phyloP scores from a whole-genome alignment of 352 stramenopile species.

The Thalassiosira livingstoniorum region DNA sequence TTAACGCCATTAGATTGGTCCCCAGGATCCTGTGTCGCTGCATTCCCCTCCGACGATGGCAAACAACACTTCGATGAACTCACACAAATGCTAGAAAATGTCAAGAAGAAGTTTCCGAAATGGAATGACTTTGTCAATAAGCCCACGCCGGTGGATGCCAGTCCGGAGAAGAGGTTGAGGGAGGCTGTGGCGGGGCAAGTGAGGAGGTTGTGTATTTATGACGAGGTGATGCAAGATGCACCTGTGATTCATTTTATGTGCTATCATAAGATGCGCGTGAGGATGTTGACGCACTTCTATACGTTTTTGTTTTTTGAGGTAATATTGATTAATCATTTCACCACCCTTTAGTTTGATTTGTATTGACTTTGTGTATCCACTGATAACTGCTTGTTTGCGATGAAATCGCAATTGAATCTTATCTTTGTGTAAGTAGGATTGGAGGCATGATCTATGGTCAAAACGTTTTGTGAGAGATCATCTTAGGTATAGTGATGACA shows the following conservation, averaged over 20 bases:
- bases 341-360: background rate
- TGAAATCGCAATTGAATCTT: constrained; percentile 35
- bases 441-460: constrained; percentile 80
- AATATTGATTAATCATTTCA: background rate
- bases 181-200: constrained; percentile 61
- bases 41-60: constrained; percentile 69
- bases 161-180: constrained; percentile 55
- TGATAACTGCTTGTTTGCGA: no score
- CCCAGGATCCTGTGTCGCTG: constrained; percentile 63
- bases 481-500: constrained; percentile 86
- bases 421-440: constrained; percentile 69
- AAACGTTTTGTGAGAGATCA: constrained; percentile 87
- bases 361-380: constrained; percentile 1
- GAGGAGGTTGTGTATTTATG: constrained; percentile 73
- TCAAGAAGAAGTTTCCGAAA: constrained; percentile 29
- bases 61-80: constrained; percentile 59
- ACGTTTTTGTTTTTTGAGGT: constrained; percentile 84
- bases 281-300: constrained; percentile 87
- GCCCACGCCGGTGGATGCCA: constrained; percentile 70
- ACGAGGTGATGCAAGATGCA: constrained; percentile 72
- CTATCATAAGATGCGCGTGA: constrained; percentile 69
- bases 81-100: constrained; percentile 40
- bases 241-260: constrained; percentile 79
- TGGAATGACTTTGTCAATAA: constrained; percentile 49
- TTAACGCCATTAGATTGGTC: constrained; percentile 61